Percentiles rank a stretch among this genome's conserved stretches.
Evolutionary conservation across 2,329 filamentous ascomycete species (phyloP).

Genomic region (Cladosporium sp.): DNA sequence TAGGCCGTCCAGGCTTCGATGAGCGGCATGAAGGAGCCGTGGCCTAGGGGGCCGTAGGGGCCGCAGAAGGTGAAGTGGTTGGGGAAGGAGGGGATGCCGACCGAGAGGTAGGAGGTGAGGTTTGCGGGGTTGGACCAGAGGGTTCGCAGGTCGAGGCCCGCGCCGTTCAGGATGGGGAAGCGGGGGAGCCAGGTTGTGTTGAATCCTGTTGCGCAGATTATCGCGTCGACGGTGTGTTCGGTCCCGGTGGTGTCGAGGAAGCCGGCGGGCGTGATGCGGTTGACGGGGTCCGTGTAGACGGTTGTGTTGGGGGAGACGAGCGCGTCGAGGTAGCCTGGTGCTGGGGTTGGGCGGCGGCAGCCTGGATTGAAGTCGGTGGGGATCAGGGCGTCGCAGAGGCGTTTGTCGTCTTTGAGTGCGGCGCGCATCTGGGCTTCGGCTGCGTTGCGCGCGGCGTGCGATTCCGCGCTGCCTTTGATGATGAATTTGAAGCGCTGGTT

Average conservation of each 20-base stretch:
- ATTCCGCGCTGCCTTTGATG: slow-evolving; percentile 43
- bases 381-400: slow-evolving; percentile 39
- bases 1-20: slow-evolving; percentile 37
- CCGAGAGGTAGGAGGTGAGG: slow-evolving; percentile 36
- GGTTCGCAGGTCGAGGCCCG: slow-evolving; percentile 28
- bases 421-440: slow-evolving; percentile 35
- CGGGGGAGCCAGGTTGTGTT: slow-evolving; percentile 31
- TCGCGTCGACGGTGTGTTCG: slow-evolving; percentile 29
- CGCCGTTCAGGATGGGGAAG: slow-evolving; percentile 26
- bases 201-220: slow-evolving; percentile 35
- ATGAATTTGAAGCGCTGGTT: slow-evolving; percentile 51
- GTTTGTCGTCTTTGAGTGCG: slow-evolving; percentile 34
- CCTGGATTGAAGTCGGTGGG: slow-evolving; percentile 40
- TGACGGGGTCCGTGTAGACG: slow-evolving; percentile 30
- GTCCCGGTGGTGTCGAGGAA: slow-evolving; percentile 29
- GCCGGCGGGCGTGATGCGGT: slow-evolving; percentile 25
- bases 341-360: slow-evolving; percentile 38
- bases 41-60: slow-evolving; percentile 36
- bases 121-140: slow-evolving; percentile 32
- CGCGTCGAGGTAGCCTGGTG: slow-evolving; percentile 38
- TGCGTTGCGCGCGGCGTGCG: slow-evolving; percentile 37
- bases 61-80: slow-evolving; percentile 42
- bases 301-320: slow-evolving; percentile 30
- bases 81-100: slow-evolving; percentile 38
- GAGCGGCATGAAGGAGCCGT: slow-evolving; percentile 37